Evolutionary conservation across 257 asterid species (phyloP).

Genomic region (Solanum neorickii): DNA sequence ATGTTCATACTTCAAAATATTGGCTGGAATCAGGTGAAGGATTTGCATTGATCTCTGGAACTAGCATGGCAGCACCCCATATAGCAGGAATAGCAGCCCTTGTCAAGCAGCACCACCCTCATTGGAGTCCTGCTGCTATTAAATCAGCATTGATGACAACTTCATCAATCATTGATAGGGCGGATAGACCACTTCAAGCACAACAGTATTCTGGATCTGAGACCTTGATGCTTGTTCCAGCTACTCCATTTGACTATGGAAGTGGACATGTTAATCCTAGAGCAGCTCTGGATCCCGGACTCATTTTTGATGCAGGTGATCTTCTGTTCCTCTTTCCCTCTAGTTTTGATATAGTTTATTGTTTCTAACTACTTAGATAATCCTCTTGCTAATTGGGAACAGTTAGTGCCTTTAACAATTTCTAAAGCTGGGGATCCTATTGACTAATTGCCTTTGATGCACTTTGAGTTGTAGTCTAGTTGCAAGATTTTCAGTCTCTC

Average conservation of each 20-base stretch:
- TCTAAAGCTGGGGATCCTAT: neutral
- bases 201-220: constrained; percentile 67
- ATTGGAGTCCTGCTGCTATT: constrained; percentile 82
- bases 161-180: constrained; percentile 53
- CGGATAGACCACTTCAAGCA: constrained; percentile 69
- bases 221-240: constrained; percentile 45
- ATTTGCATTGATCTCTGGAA: constrained; percentile 74
- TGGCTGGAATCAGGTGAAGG: constrained; percentile 56
- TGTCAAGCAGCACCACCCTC: constrained; percentile 68
- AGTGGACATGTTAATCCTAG: constrained; percentile 79
- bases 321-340: neutral
- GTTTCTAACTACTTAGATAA: neutral
- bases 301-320: constrained; percentile 60
- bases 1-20: neutral
- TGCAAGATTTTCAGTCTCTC: neutral
- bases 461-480: neutral
- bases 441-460: neutral
- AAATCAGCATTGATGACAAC: constrained; percentile 79
- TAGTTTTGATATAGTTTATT: neutral
- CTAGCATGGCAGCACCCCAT: constrained; percentile 89
- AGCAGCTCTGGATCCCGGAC: constrained; percentile 77
- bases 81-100: constrained; percentile 84
- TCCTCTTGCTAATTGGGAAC: neutral
- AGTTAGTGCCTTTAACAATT: neutral
- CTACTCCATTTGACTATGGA: constrained; percentile 75